Base-by-base conservation (phyloP, 2,329 filamentous ascomycete species). In the Bipolaris oryzae region DNA sequence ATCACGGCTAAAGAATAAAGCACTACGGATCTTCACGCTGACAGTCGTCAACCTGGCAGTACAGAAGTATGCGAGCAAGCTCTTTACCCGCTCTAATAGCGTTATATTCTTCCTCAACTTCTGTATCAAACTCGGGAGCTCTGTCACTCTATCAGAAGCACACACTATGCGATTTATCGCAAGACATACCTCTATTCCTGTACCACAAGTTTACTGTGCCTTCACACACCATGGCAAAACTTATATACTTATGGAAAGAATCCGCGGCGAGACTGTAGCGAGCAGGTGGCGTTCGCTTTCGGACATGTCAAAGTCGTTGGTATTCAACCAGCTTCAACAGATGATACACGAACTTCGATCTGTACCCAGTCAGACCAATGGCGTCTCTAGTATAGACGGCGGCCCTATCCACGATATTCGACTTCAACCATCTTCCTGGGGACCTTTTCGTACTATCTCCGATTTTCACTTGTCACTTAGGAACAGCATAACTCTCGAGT, bases 201-300 rank as follows among this genome's bases (percentile, higher is more conserved):
- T 82, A 0, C 81, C 81, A 2, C 73, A 74, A 9, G 71, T 83
- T 1, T 71, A 80, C 58, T 80, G 73, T 58, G 71, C 79, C 34
- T 83, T 83, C 48, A 50, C 71, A 1, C 69, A 76, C 50, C 72
- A 74, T 9, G 74, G 74, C 16, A 59, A 61, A 3, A 71, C 77
- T 0, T 81, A 81, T 60, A 82, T 84, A 41, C 70, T 83, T 0
- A 84, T 84, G 80, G 66, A 75, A 31, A 52, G 71, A 39, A 73
- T 79, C 25, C 47, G 67, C 3, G 76, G 78, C 23, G 23, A 25
- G 23, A 25, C 23, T 25, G 7, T 25, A 25, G 23, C 23, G 23
- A 25, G 4, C 7, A 25, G 23, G 23, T 25, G 23, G 23, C 23
- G 23, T 25, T 25, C 23, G 23, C 23, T 25, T 25, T 25, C 23